These are phyloP conservation scores for Eucalyptus rudis DNA, from an alignment of 345 rosid species.

Conservation along the genomic window DNA sequence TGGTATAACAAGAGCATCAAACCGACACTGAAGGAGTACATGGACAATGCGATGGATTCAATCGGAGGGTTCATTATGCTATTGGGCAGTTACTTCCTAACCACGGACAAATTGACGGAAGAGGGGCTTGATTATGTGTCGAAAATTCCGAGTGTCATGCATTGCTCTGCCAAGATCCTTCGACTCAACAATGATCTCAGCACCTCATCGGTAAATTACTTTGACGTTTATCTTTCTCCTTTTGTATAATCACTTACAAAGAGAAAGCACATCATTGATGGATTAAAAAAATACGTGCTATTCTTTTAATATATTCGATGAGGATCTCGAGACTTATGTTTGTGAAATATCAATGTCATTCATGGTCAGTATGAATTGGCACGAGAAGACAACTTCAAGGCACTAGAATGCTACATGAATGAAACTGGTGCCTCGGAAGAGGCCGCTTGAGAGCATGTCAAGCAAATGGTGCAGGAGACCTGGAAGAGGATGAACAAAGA, in stretches of 20 bases:
- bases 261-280: background rate
- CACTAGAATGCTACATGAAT: background rate
- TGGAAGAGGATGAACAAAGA: constrained; percentile 2
- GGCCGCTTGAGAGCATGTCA: background rate
- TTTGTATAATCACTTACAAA: background rate
- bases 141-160: background rate
- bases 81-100: background rate
- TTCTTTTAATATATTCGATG: background rate
- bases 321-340: background rate
- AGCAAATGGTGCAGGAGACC: background rate
- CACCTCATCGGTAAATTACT: constrained; percentile 3
- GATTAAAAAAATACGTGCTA: background rate
- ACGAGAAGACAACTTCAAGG: background rate
- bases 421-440: background rate
- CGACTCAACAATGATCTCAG: constrained; percentile 1
- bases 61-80: background rate
- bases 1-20: background rate
- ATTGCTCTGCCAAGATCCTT: background rate
- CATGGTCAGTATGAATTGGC: background rate
- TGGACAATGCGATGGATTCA: background rate
- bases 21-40: background rate
- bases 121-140: background rate
- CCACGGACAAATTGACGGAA: background rate
- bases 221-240: background rate
- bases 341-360: background rate